Conservation (phyloP, 108 stramenopile genomes). For the Fragilaria crotonensis region DNA sequence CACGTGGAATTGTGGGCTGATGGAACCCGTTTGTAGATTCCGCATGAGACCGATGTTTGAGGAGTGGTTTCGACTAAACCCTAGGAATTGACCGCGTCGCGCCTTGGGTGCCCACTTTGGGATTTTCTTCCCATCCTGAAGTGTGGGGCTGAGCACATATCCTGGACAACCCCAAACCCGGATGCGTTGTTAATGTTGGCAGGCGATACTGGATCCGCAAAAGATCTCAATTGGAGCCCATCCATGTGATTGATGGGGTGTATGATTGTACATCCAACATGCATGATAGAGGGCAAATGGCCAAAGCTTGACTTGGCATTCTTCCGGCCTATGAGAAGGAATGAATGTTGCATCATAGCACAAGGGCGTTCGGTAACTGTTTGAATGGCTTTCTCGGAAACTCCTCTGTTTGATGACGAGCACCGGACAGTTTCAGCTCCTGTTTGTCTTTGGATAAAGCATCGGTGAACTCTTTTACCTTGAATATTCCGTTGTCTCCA, state of each 20-base stretch:
- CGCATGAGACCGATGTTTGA: slow-evolving; percentile 29
- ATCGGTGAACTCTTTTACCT: slow-evolving; percentile 8
- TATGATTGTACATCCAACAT: slow-evolving; percentile 22
- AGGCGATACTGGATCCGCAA: background rate
- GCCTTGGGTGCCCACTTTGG: slow-evolving; percentile 11
- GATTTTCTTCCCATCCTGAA: slow-evolving; percentile 13
- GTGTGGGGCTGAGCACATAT: slow-evolving; percentile 1
- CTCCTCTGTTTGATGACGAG: slow-evolving; percentile 36
- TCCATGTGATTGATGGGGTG: slow-evolving; percentile 12
- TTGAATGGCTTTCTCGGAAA: slow-evolving; percentile 33
- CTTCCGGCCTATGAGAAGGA: slow-evolving; percentile 24
- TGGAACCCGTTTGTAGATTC: slow-evolving; percentile 23
- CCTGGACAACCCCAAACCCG: slow-evolving; percentile 4
- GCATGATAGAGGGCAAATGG: slow-evolving; percentile 44
- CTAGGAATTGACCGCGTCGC: slow-evolving; percentile 31
- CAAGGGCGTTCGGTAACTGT: slow-evolving; percentile 23
- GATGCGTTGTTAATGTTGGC: background rate
- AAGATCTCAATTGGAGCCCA: slow-evolving; percentile 21
- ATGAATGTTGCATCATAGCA: slow-evolving; percentile 37
- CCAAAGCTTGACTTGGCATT: slow-evolving; percentile 18
- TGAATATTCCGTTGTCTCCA: slow-evolving; percentile 25
- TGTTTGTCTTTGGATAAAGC: slow-evolving; percentile 4
- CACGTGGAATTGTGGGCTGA: slow-evolving; percentile 41
- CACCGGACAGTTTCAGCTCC: slow-evolving; percentile 13
- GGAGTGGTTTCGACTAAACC: slow-evolving; percentile 33